phyloP scores from a whole-genome alignment of 495 filamentous ascomycete species.

The Rostrohypoxylon terebratum region DNA sequence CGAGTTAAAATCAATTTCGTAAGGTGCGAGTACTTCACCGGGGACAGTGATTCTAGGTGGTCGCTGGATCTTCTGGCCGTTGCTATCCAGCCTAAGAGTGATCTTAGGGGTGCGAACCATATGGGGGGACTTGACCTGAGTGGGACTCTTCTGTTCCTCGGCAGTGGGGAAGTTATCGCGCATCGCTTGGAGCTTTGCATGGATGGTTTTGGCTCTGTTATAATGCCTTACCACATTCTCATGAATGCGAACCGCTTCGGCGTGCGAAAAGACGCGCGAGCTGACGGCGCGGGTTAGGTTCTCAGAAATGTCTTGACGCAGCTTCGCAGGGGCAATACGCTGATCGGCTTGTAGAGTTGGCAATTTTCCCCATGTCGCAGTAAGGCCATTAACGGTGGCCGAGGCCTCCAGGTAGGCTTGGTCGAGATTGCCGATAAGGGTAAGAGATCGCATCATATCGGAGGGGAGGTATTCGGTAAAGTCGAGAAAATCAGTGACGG shows the following conservation, averaged over 20 bases:
- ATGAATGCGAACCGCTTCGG: conserved; percentile 83
- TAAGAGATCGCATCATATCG: conserved; percentile 90
- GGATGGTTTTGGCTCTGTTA: conserved; percentile 79
- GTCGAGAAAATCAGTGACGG: conserved; percentile 94
- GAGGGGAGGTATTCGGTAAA: conserved; percentile 96
- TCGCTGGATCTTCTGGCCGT: conserved; percentile 55
- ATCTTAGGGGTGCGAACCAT: conserved; percentile 70
- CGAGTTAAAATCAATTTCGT: conserved; percentile 65
- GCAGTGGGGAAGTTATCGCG: conserved; percentile 64
- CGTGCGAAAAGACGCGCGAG: conserved; percentile 79
- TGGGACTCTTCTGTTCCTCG: conserved; percentile 66
- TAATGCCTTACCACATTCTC: conserved; percentile 82
- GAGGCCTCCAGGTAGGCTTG: conserved; percentile 74
- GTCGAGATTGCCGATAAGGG: conserved; percentile 86
- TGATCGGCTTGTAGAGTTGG: conserved; percentile 68
- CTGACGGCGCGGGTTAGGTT: conserved; percentile 78
- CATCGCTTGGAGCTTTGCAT: conserved; percentile 82
- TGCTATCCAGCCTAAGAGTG: conserved; percentile 71
- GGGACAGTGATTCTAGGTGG: conserved; percentile 66
- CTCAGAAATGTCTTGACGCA: conserved; percentile 82
- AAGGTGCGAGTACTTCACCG: conserved; percentile 69
- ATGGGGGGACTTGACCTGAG: conserved; percentile 65
- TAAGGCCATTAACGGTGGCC: conserved; percentile 75
- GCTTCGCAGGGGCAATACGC: conserved; percentile 56
- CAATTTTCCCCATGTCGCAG: conserved; percentile 77